These are phyloP conservation scores for Takakia lepidozioides DNA, from an alignment of 225 moss, liverwort and hornwort genomes.

Conservation along the genomic window DNA sequence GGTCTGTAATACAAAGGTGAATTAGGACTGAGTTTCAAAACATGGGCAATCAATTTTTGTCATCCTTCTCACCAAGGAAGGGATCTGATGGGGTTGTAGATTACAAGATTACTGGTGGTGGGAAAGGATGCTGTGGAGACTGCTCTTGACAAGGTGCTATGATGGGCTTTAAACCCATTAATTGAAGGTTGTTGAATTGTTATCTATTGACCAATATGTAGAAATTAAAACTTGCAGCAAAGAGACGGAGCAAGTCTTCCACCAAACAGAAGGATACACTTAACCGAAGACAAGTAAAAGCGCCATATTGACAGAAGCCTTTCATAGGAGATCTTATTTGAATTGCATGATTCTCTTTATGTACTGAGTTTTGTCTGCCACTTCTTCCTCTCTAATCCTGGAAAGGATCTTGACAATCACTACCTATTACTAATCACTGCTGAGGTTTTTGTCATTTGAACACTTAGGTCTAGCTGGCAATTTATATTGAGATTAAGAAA, in stretches of 20 bases:
- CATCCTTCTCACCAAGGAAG: constrained; percentile 1
- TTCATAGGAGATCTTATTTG: too few species aligned
- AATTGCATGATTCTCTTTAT: too few species aligned
- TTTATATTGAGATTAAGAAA: background rate
- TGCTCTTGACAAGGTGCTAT: constrained; percentile 48
- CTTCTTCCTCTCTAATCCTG: background rate
- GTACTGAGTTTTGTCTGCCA: too few species aligned
- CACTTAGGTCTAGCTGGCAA: background rate
- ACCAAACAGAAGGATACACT: too few species aligned
- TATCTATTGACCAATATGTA: background rate
- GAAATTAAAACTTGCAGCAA: background rate
- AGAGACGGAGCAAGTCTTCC: background rate
- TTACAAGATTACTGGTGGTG: constrained; percentile 65
- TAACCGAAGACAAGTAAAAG: too few species aligned
- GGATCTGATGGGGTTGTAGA: constrained; percentile 22
- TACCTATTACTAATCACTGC: too few species aligned
- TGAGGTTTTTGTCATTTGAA: background rate
- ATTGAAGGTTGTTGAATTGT: background rate
- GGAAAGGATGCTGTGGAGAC: constrained; percentile 72
- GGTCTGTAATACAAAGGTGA: background rate
- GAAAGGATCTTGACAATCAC: background rate
- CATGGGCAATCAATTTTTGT: background rate
- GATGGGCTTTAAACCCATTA: background rate
- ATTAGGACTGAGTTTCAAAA: background rate
- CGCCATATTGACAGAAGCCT: too few species aligned